Base-by-base conservation (phyloP, 176 grass and related monocot species). In the Carex littledalei region DNA sequence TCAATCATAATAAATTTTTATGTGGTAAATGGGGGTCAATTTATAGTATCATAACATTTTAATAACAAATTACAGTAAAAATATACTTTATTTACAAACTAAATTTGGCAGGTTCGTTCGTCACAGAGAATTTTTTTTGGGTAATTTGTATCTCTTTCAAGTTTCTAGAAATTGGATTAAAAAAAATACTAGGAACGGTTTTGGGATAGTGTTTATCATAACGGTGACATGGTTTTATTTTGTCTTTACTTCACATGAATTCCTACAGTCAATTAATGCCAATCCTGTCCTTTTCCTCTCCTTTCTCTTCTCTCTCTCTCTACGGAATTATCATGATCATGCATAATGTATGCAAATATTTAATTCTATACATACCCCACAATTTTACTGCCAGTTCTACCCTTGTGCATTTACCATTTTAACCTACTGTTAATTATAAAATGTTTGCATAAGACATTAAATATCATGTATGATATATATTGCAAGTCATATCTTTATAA, bases 201-300 rank as follows among this genome's bases (percentile, higher is more conserved):
- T 41, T 78, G 71, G 1, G 55, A 34, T 53, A 55, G 74, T 50
- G 15, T 78, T 86, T 52, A 60, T 31, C 17, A 24, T 11, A 86
- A 50, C 72, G 57, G 84, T 53, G 74, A 34, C 37, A 79, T 78
- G 47, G 74, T 79, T 66, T 79, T 75, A 66, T 53, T 86, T 86
- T 86, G 84, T 55, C 72, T 77, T 31, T 31, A 34, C 31, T 79
- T 86, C 72, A 79, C 84, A 86, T 86, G 84, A 86, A 79, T 65
- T 57, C 52, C 43, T 77, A 29, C 63, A 63, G 26, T 26, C 84
- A 79, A 47, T 67, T 64, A 86, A 86, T 86, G 29, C 72, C 10
- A 57, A 61, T 55, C 62, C 6, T 86, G 72, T 86, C 68, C 52
- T 65, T 37, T 63, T 54, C 57, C 72, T 79, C 39, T 7, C 7